Percentiles rank a stretch among this genome's conserved stretches.
These are phyloP conservation scores for Pseudonectria foliicola DNA, from an alignment of 2,329 filamentous ascomycete species.

Conservation along the genomic window DNA sequence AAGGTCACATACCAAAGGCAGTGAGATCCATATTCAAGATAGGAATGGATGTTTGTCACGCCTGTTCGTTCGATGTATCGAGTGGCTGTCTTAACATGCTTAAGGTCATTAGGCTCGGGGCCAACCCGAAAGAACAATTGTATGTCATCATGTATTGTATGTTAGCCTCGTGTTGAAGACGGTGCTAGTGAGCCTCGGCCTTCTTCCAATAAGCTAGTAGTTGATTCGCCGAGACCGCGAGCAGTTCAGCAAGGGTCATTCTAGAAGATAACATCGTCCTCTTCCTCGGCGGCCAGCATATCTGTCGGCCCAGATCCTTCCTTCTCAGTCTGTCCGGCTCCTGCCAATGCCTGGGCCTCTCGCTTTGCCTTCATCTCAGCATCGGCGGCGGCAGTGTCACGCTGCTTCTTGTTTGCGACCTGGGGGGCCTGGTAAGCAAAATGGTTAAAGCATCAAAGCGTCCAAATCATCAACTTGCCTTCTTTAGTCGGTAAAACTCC, in stretches of 20 bases:
- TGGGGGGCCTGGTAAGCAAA: conserved; percentile 15
- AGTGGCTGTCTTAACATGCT: too few relatives aligned
- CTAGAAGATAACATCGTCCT: conserved; percentile 81
- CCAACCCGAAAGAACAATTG: background rate
- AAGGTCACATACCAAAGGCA: conserved; percentile 96
- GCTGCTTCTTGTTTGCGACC: conserved; percentile 76
- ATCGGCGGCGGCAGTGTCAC: conserved; percentile 64
- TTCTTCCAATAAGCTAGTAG: too few relatives aligned
- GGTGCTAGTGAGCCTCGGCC: too few relatives aligned
- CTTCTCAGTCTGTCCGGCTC: conserved; percentile 31
- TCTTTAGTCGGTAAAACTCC: conserved; percentile 96
- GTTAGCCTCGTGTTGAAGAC: too few relatives aligned
- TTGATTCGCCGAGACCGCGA: too few relatives aligned
- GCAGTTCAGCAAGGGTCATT: background rate
- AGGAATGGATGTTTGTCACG: too few relatives aligned
- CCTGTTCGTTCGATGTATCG: too few relatives aligned
- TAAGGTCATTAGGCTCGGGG: too few relatives aligned
- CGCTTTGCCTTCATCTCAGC: conserved; percentile 70
- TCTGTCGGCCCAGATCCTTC: conserved; percentile 43
- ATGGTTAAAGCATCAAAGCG: too few relatives aligned
- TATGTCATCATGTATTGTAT: too few relatives aligned
- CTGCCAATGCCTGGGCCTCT: conserved; percentile 35
- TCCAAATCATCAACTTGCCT: conserved; percentile 34
- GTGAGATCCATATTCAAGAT: too few relatives aligned
- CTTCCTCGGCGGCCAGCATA: conserved; percentile 67